These are phyloP conservation scores for Pseudogymnoascus sp. DNA, from an alignment of 2,329 filamentous ascomycete species.

Conservation along the genomic window DNA sequence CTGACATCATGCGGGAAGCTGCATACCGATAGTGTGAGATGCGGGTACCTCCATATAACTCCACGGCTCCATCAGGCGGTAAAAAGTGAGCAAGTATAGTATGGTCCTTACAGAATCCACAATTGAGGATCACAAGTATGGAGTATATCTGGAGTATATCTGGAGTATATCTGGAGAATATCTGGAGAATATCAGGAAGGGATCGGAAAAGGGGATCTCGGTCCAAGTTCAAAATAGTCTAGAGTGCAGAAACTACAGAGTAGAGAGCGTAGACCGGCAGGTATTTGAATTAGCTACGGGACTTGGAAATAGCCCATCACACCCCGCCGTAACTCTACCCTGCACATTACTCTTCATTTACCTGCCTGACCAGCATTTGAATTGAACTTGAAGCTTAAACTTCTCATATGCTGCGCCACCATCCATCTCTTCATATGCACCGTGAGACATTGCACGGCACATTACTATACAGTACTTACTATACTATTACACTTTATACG, in stretches of 20 bases:
- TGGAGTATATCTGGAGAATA: not conserved
- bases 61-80: no score
- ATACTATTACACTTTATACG: not conserved
- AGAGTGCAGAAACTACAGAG: not conserved
- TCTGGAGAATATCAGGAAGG: not conserved
- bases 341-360: no score
- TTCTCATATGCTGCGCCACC: not conserved
- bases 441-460: not conserved
- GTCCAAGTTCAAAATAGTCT: not conserved
- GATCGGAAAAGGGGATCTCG: not conserved
- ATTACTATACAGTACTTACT: not conserved
- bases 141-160: not conserved
- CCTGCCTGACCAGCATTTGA: no score
- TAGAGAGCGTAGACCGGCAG: not conserved
- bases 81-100: no score
- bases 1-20: not conserved
- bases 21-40: no score
- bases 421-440: not conserved
- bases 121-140: no score
- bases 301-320: not conserved
- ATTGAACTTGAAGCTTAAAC: not conserved
- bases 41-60: no score
- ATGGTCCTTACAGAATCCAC: no score
- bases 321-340: no score
- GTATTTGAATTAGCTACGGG: conserved; percentile 3